A percentile compares a stretch with the other conserved stretches of the same genome.
phyloP scores from a whole-genome alignment of 139 green algal genomes.

The Yamagishiella unicocca region DNA sequence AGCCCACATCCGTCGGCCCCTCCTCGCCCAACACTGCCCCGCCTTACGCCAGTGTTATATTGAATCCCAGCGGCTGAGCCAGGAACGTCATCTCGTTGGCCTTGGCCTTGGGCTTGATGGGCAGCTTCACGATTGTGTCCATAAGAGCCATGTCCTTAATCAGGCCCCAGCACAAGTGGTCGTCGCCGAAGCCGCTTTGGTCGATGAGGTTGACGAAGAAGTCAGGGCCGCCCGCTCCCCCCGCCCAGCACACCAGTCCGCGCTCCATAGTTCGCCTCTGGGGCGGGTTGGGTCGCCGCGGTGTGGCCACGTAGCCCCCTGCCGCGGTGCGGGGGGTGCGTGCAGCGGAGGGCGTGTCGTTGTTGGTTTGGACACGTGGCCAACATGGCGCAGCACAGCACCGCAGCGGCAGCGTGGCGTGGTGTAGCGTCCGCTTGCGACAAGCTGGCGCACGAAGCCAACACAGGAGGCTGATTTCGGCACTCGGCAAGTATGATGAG shows the following conservation, averaged over 20 bases:
- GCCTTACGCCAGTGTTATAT: slow-evolving; percentile 47
- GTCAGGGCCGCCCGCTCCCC: slow-evolving; percentile 42
- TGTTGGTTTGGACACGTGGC: too few species aligned
- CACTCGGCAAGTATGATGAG: too few species aligned
- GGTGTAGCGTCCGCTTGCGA: too few species aligned
- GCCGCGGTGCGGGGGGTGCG: neutral
- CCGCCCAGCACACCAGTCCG: slow-evolving; percentile 57
- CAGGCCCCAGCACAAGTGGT: slow-evolving; percentile 50
- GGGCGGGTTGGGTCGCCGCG: slow-evolving; percentile 47
- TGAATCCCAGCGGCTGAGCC: slow-evolving; percentile 20
- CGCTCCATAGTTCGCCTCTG: slow-evolving; percentile 52
- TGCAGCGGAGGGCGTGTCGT: neutral
- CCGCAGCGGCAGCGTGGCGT: too few species aligned
- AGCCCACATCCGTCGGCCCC: too few species aligned
- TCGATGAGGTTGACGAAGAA: slow-evolving; percentile 52
- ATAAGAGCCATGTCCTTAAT: slow-evolving; percentile 41
- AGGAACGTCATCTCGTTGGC: slow-evolving; percentile 56
- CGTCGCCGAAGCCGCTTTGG: slow-evolving; percentile 50
- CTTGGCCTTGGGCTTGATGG: slow-evolving; percentile 51
- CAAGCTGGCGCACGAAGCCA: too few species aligned
- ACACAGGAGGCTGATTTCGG: too few species aligned
- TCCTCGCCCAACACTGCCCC: too few species aligned
- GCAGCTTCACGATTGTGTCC: slow-evolving; percentile 47
- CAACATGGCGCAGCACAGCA: too few species aligned
- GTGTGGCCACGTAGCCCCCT: slow-evolving; percentile 49